phyloP scores from a whole-genome alignment of 768 basidiomycete genomes.

The Kwoniella pini region DNA sequence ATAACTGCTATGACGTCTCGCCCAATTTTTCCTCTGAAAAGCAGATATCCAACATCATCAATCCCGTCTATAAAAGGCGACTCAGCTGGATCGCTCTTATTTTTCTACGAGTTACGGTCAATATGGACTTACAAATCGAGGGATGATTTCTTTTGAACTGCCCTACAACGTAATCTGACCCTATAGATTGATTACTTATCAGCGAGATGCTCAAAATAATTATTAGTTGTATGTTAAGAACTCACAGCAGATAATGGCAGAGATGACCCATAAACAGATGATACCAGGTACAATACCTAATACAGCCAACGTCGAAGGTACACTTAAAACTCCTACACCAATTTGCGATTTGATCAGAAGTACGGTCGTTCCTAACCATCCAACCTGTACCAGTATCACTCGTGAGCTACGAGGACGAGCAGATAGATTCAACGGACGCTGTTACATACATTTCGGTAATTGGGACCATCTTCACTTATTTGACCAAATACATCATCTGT shows the following conservation, averaged over 20 bases:
- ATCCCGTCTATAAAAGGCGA: too few relatives aligned
- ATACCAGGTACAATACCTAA: slow-evolving; percentile 22
- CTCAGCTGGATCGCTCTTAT: too few relatives aligned
- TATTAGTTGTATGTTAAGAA: too few relatives aligned
- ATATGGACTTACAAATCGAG: slow-evolving; percentile 27
- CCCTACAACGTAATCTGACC: slow-evolving; percentile 38
- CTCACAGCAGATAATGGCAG: slow-evolving; percentile 31
- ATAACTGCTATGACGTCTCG: slow-evolving; percentile 25
- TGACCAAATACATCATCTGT: slow-evolving; percentile 32
- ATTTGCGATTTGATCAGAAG: slow-evolving; percentile 39
- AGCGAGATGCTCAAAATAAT: too few relatives aligned
- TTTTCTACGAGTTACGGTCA: too few relatives aligned
- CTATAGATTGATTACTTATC: slow-evolving; percentile 4
- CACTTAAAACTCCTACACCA: slow-evolving; percentile 33
- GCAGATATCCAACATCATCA: slow-evolving; percentile 12
- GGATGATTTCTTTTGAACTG: slow-evolving; percentile 48
- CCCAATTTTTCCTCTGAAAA: slow-evolving; percentile 10
- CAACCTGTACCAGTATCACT: slow-evolving; percentile 1
- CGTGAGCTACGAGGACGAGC: too few relatives aligned
- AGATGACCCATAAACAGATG: slow-evolving; percentile 27
- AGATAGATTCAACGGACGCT: too few relatives aligned
- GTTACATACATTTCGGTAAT: slow-evolving; percentile 23
- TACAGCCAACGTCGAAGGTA: slow-evolving; percentile 23
- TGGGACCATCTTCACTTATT: slow-evolving; percentile 26
- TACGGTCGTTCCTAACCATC: slow-evolving; percentile 32